phyloP scores from a whole-genome alignment of 2,329 filamentous ascomycete species.

The Bimuria novae-zelandiae region DNA sequence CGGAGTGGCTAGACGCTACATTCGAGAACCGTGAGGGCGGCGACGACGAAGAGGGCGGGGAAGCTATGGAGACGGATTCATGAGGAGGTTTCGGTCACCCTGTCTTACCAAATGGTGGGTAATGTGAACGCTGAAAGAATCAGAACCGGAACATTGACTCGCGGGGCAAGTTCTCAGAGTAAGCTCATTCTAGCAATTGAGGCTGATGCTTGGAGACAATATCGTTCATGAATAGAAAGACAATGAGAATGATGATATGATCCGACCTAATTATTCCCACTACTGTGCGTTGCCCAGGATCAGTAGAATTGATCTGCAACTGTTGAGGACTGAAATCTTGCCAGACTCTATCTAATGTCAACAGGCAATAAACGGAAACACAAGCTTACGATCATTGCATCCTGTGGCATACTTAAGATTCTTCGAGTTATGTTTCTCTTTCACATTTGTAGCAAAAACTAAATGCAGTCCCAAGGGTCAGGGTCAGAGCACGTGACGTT shows the following conservation, averaged over 20 bases:
- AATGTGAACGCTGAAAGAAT: not conserved
- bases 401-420: too few species aligned
- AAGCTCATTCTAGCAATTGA: not conserved
- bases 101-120: not conserved
- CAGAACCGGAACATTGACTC: not conserved
- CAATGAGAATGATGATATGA: constrained; percentile 3
- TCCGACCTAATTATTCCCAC: not conserved
- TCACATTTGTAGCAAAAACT: too few species aligned
- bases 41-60: constrained; percentile 42
- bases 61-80: constrained; percentile 63
- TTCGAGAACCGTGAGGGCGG: constrained; percentile 53
- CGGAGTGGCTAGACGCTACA: constrained; percentile 78
- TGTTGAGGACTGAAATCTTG: too few species aligned
- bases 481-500: constrained; percentile 25
- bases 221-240: not conserved
- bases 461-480: too few species aligned
- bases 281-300: too few species aligned
- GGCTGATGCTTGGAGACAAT: not conserved
- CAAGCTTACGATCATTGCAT: too few species aligned
- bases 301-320: too few species aligned
- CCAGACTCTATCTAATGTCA: too few species aligned
- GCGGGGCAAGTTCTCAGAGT: not conserved
- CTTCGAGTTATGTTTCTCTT: too few species aligned
- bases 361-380: too few species aligned
- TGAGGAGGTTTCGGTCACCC: constrained; percentile 15